phyloP scores from a whole-genome alignment of 805 yeast species.

The Wickerhamiella dianesei region DNA sequence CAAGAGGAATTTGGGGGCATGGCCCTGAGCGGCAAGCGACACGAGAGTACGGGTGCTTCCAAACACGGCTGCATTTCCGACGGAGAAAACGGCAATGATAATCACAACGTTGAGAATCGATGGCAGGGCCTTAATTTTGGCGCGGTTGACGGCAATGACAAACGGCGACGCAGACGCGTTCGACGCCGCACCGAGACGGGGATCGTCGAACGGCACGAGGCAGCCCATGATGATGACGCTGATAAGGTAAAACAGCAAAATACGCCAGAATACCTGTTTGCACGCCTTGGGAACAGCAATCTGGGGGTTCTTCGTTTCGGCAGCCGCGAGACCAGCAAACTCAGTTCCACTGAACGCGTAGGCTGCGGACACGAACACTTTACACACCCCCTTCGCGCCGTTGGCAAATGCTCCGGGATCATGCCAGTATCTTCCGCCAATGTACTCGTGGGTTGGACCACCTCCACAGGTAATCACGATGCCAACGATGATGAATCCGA shows the following conservation, averaged over 20 bases:
- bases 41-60: constrained; percentile 55
- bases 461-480: constrained; percentile 34
- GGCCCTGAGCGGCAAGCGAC: constrained; percentile 50
- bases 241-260: constrained; percentile 46
- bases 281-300: constrained; percentile 50
- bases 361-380: constrained; percentile 53
- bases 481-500: constrained; percentile 48
- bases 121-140: constrained; percentile 53
- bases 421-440: constrained; percentile 42
- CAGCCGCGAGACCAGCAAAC: constrained; percentile 52
- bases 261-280: constrained; percentile 66
- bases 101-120: constrained; percentile 56
- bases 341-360: constrained; percentile 56
- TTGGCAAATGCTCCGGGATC: constrained; percentile 52
- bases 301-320: constrained; percentile 53
- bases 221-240: constrained; percentile 42
- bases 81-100: constrained; percentile 52
- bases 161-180: constrained; percentile 65
- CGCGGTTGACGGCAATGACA: constrained; percentile 53
- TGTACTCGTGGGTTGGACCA: constrained; percentile 39
- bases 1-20: constrained; percentile 43
- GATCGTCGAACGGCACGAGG: constrained; percentile 46
- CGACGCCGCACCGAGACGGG: constrained; percentile 32
- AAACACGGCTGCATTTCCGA: constrained; percentile 60
- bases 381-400: constrained; percentile 51